Evolutionary conservation across 2,329 filamentous ascomycete genomes (phyloP), one percentile per base, ranked within the genome.

Genomic region (Fusarium pseudograminearum): DNA sequence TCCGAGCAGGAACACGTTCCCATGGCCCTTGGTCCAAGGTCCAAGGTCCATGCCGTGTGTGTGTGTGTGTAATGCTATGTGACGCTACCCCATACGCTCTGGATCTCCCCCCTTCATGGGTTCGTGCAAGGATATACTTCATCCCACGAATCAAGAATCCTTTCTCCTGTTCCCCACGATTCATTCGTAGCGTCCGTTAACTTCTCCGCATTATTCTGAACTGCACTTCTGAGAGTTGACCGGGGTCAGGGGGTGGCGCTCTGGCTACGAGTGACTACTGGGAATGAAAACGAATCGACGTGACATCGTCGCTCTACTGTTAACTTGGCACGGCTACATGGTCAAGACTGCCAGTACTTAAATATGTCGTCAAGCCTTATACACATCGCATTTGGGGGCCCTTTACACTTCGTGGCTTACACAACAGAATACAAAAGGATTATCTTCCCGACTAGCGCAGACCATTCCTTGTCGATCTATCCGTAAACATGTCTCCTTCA

Each of bases 401-500:
- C 47, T 66, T 58, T 70, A 44, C 26, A 55, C 51, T 51, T 67
- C 61, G 52, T 58, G 66, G 62, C 62, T 61, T 66, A 44, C 48
- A 61, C 54, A 47, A 59, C 18, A 66, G 33, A 51, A 51, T 24
- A 28, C 33, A 28, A 51, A 24, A 51, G 48, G 47, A 66, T 41
- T 51, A 50, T 61, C 61, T 66, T 47, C 44, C 50, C 22, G 61
- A 62, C 47, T 62, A 67, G 53, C 59, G 59, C 64, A 57, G 24
- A 48, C 59, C 28, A 68, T 45, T 60, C 53, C 50, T 68, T 59
- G 54, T 31, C 60, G 65, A 65, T 28, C n/a, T 28, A 40, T 40
- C 36, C 36, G n/a, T 22, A n/a, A 40, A 16, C 61, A 78, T 76
- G 74, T 76, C 75, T 69, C 84, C 84, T 42, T 80, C 83, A 56